Conservation (phyloP, 108 stramenopile genomes). For the Chaetoceros muelleri region DNA sequence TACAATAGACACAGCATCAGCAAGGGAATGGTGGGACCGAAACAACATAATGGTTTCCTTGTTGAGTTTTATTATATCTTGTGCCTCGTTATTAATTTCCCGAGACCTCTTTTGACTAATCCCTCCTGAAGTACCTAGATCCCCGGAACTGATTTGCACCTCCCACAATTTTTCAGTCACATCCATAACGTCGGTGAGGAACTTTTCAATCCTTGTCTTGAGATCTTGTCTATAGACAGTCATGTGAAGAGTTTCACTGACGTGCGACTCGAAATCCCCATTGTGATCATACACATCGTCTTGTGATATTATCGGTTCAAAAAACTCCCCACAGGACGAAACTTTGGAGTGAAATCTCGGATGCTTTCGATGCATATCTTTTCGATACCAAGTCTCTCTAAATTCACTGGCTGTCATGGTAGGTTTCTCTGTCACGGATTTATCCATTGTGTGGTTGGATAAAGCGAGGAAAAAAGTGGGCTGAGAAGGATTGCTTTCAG, state of each 20-base stretch:
- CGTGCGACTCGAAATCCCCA: conserved; percentile 22
- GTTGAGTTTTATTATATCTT: not conserved
- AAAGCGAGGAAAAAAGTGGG: conserved; percentile 62
- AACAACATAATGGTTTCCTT: conserved; percentile 65
- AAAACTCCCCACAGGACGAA: conserved; percentile 19
- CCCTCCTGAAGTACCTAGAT: conserved; percentile 43
- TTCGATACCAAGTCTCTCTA: conserved; percentile 29
- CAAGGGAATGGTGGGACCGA: conserved; percentile 74
- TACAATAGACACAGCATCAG: conserved; percentile 67
- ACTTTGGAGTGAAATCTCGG: conserved; percentile 46
- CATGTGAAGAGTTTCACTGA: conserved; percentile 42
- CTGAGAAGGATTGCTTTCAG: conserved; percentile 50
- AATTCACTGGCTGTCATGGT: conserved; percentile 48
- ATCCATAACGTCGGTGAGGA: conserved; percentile 44
- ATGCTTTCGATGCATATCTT: conserved; percentile 39
- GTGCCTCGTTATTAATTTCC: conserved; percentile 8
- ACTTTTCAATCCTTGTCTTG: conserved; percentile 41
- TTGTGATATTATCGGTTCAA: conserved; percentile 21
- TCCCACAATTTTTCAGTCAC: conserved; percentile 42
- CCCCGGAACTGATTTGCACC: conserved; percentile 34
- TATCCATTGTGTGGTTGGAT: not conserved
- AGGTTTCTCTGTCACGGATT: conserved; percentile 22
- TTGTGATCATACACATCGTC: conserved; percentile 7
- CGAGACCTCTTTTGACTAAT: conserved; percentile 23
- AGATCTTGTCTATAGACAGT: conserved; percentile 49